Evolutionary conservation across 192 early-diverging fungal genomes (phyloP).

Genomic region (Diversispora eburnea): DNA sequence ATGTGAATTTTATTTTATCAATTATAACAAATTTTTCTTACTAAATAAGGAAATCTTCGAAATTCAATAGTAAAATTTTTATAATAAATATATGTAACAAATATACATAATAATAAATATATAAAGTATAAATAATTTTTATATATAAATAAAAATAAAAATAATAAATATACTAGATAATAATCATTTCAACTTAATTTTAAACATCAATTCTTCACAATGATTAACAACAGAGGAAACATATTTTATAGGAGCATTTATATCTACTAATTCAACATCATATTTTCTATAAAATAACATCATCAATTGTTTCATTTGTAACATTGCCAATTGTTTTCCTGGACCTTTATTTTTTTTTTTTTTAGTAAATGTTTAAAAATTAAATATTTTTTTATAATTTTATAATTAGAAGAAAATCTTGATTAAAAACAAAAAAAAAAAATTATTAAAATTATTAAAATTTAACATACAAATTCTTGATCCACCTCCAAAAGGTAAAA

Average conservation of each 20-base stretch:
- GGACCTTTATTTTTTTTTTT: no score
- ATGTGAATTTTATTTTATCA: no score
- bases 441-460: background rate
- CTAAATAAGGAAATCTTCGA: no score
- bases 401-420: background rate
- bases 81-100: no score
- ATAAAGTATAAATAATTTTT: no score
- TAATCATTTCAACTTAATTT: background rate
- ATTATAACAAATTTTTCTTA: no score
- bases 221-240: background rate
- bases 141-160: no score
- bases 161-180: no score
- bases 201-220: background rate
- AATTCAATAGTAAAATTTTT: no score
- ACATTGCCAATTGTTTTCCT: background rate
- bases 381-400: background rate
- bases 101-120: no score
- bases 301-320: background rate
- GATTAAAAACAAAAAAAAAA: background rate
- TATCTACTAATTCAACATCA: background rate
- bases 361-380: no score
- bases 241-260: background rate
- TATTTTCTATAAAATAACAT: background rate
- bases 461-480: background rate
- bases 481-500: background rate